These are phyloP conservation scores for Oidiodendron maius DNA, from an alignment of 495 filamentous ascomycete genomes.

Conservation along the genomic window DNA sequence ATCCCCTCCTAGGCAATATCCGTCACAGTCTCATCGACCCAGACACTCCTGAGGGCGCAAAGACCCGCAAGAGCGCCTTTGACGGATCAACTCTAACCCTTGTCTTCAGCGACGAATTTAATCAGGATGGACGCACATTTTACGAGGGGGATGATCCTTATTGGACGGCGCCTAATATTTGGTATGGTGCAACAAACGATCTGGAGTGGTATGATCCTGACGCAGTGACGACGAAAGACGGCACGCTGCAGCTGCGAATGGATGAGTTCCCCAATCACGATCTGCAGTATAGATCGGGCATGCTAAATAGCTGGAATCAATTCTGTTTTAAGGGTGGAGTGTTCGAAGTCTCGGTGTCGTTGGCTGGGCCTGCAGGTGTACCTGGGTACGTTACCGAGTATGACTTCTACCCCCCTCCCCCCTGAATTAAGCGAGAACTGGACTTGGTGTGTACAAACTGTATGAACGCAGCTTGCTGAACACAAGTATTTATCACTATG, in stretches of 20 bases:
- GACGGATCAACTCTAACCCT: slow-evolving; percentile 57
- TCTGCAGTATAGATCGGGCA: slow-evolving; percentile 65
- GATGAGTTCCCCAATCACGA: slow-evolving; percentile 61
- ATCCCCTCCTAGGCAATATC: slow-evolving; percentile 52
- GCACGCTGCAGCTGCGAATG: slow-evolving; percentile 61
- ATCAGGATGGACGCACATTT: slow-evolving; percentile 61
- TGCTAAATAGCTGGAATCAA: slow-evolving; percentile 79
- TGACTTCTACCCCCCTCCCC: too few species aligned
- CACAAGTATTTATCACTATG: too few species aligned
- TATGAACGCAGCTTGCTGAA: too few species aligned
- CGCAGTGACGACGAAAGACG: slow-evolving; percentile 60
- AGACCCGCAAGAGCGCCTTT: slow-evolving; percentile 44
- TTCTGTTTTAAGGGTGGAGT: slow-evolving; percentile 71
- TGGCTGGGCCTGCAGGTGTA: slow-evolving; percentile 62
- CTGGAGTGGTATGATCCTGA: slow-evolving; percentile 82
- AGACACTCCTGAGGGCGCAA: slow-evolving; percentile 59
- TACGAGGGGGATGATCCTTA: slow-evolving; percentile 70
- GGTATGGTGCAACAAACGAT: slow-evolving; percentile 62
- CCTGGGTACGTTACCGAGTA: too few species aligned
- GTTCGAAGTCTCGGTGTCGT: slow-evolving; percentile 69
- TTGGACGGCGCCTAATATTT: slow-evolving; percentile 34
- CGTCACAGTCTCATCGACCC: slow-evolving; percentile 62
- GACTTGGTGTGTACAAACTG: too few species aligned
- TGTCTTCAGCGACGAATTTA: slow-evolving; percentile 74
- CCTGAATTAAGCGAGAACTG: too few species aligned